Evolutionary conservation across 2,329 filamentous ascomycete genomes (phyloP), one percentile per base, ranked within the genome.

Genomic region (Penicillium sp.): DNA sequence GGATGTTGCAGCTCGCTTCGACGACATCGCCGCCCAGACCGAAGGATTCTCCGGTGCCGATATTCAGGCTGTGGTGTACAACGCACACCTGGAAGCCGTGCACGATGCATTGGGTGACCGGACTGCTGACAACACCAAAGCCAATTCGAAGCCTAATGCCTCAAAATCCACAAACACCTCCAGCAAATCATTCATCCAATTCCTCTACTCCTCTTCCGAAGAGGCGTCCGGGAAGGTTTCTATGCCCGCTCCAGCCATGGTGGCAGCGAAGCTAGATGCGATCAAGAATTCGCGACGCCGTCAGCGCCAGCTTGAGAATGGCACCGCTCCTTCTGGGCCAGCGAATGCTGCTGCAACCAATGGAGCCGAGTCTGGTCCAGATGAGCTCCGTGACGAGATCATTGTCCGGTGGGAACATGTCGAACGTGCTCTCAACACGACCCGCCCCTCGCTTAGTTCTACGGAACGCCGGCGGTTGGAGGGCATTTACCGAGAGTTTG

Each of bases 31-130:
- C 0, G 80, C 79, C 16, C 81, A 86, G 16, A 98, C 93, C 0
- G 89, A 95, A 57, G 95, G 95, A 10, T 97, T 96, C 73, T 95
- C 91, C 0, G 95, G 95, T 13, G 95, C 95, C 1, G 95, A 99
- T 76, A 80, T 99, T 3, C 95, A 99, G 73, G 95, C 93, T 0
- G 84, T 99, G 7, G 87, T 98, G 44, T 97, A 96, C 68, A 99
- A 99, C 65, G 93, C 95, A 0, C 95, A 99, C 72, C 83, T 99
- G 6, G 93, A 98, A 77, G 95, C 95, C 27, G 97, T 99, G 62
- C 95, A 99, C 71, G 93, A 97, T 64, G 87, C 96, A 2, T 84
- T 99, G 0, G 88, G 86, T 53, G 85, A 88, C 67, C 68, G 64
- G 31, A 65, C 69, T 8, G 55, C 68, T 0, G 62, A 61, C 9